Base-by-base conservation (phyloP, 768 basidiomycete genomes). In the Boletus edulis region DNA sequence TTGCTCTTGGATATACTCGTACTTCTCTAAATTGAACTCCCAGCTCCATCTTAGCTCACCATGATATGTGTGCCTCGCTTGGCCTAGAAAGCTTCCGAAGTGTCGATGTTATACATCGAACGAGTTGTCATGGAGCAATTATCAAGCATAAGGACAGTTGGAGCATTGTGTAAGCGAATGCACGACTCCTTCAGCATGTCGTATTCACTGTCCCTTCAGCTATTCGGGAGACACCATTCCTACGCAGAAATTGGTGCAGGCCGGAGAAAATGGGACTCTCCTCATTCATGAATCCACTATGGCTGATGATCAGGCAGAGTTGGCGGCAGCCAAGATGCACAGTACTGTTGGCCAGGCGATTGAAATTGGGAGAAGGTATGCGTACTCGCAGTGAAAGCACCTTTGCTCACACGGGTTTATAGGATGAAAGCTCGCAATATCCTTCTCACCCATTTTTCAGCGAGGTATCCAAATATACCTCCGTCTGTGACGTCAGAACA, bases 221-320 rank as follows among this genome's bases (percentile, higher is more conserved):
- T 98, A 90, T 66, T 98, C 96, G 4, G 95, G 87, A 6, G 96
- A 98, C 68, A 98, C 95, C 1, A 77, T 81, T 66, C 94, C 96
- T 0, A 82, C 86, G 10, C 74, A 86, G 12, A 76, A 75, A 27
- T 75, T 98, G 5, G 82, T 87, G 22, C 67, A 76, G 42, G 84
- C 82, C 0, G 95, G 90, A 0, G 63, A 75, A 55, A 70, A 73
- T 51, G 87, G 89, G 0, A 93, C 93, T 0, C 73, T 98, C 2
- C 76, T 98, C 40, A 94, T 98, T 32, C 96, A 98, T 63, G 96
- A 98, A 68, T 91, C 95, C 0, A 94, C 94, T 4, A 86, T 98
- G 81, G 89, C 84, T 2, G 89, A 98, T 62, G 89, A 89, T 51
- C 83, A 94, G 63, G 80, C 75, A 18, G 86, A 86, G 13, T 69